Percentiles rank a stretch among this genome's conserved stretches.
Conservation (phyloP, 345 rosid genomes). For the Firmiana major region DNA sequence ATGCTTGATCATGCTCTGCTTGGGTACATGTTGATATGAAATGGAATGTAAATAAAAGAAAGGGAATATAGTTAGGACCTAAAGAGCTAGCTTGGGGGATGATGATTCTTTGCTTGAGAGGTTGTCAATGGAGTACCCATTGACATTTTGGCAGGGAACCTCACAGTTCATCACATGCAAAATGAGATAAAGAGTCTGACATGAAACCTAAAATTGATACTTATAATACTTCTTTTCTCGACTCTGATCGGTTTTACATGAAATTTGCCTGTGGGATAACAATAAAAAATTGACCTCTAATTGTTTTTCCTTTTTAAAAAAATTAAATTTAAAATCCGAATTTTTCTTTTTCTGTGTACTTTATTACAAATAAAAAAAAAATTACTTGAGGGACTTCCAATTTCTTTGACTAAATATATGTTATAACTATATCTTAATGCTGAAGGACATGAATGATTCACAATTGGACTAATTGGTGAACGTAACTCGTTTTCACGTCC, state of each 20-base stretch:
- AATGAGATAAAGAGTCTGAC: not conserved
- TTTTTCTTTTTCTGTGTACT: too few species aligned
- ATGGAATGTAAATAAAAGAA: not conserved
- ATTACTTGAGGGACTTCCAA: too few species aligned
- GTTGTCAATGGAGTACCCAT: not conserved
- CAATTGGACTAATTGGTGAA: constrained; percentile 17
- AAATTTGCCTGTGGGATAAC: not conserved
- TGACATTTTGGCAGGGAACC: not conserved
- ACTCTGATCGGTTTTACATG: not conserved
- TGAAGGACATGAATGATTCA: constrained; percentile 8
- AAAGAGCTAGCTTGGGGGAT: not conserved
- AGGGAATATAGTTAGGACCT: not conserved
- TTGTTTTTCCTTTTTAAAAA: too few species aligned
- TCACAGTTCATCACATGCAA: constrained; percentile 6
- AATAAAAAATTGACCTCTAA: too few species aligned
- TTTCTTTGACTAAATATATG: not conserved
- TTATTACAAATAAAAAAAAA: too few species aligned
- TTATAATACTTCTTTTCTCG: not conserved
- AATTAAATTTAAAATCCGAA: too few species aligned
- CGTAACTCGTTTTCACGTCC: not conserved
- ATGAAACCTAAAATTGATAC: constrained; percentile 12
- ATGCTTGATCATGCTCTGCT: too few species aligned
- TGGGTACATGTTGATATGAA: too few species aligned
- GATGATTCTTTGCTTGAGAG: not conserved
- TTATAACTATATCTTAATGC: constrained; percentile 11